These are phyloP conservation scores for Penicillium verrucosum DNA, from an alignment of 2,329 filamentous ascomycete genomes.

Conservation along the genomic window DNA sequence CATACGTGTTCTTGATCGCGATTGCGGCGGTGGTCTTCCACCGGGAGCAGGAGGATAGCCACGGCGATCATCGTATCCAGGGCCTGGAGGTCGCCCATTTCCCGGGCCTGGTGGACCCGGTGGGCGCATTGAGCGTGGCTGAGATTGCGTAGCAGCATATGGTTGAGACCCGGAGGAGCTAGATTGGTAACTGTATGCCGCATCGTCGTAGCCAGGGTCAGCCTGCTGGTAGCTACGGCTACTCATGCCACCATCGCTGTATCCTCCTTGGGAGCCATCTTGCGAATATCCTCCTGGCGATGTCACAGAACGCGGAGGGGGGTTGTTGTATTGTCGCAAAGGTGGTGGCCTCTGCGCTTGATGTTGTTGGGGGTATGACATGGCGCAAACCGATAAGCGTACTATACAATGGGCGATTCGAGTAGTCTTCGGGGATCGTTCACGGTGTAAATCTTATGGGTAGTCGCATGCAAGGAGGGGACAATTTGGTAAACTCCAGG, in stretches of 20 bases:
- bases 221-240: slow-evolving; percentile 23
- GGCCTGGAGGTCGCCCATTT: slow-evolving; percentile 28
- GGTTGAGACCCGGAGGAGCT: slow-evolving; percentile 27
- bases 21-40: slow-evolving; percentile 31
- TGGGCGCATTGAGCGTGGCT: slow-evolving; percentile 33
- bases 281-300: slow-evolving; percentile 25
- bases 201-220: slow-evolving; percentile 26
- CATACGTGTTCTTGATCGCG: slow-evolving; percentile 36
- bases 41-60: slow-evolving; percentile 24
- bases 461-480: slow-evolving; percentile 4
- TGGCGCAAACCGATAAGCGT: slow-evolving; percentile 16
- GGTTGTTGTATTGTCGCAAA: slow-evolving; percentile 29
- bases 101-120: slow-evolving; percentile 29
- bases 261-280: slow-evolving; percentile 28
- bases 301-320: slow-evolving; percentile 20
- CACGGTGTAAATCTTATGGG: background rate
- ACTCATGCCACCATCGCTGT: slow-evolving; percentile 29
- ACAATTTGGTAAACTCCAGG: background rate
- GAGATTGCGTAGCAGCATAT: slow-evolving; percentile 26
- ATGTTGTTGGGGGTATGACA: slow-evolving; percentile 38
- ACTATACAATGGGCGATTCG: background rate
- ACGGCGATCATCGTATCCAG: slow-evolving; percentile 21
- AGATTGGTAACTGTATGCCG: slow-evolving; percentile 27
- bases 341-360: slow-evolving; percentile 33
- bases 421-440: background rate